Evolutionary conservation across 371 early-diverging fungal genomes (phyloP), one percentile per base, ranked within the genome.

Genomic region (Conidiobolus incongruus): DNA sequence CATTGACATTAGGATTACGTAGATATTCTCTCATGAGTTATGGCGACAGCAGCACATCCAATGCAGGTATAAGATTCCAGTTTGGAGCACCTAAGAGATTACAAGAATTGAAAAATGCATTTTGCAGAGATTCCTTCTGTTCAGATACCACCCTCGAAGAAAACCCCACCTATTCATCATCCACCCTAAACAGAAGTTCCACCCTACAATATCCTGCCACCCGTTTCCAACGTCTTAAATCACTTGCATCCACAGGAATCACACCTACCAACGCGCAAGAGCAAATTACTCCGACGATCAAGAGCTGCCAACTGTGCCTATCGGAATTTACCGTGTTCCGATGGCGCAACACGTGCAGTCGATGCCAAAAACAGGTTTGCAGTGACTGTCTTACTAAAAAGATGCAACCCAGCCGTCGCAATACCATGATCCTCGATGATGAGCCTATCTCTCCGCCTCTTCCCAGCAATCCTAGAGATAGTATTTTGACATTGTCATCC

Each of bases 241-340:
- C n/a, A n/a, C 11, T 28, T 2, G 4, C 16, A 16, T 28, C 35
- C 19, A 4, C 20, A 8, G n/a, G 32, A 21, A 45, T 35, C 16
- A 28, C 40, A 13, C 21, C 41, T 23, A 8, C 45, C 10, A 38
- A 16, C 15, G 29, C 31, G 1, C 15, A 30, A 13, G 45, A 36
- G 17, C 40, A 42, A 4, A 37, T 30, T 4, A 8, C 8, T 20
- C 32, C 47, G 13, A 29, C 30, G 12, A 40, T 41, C 10, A 52
- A 37, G 17, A 21, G 23, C 4, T 52, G 52, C 33, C 44, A 48
- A 19, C 24, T 48, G 30, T 52, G 52, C 38, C 20, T 22, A 17
- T 16, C 40, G 10, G 52, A 52, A 38, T 48, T 52, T 29, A 52
- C 23, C 31, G 48, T 52, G 26, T 52, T 52, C 35, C 32, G 47